phyloP scores from a whole-genome alignment of 164 flowering plant species.

The Stephania japonica region DNA sequence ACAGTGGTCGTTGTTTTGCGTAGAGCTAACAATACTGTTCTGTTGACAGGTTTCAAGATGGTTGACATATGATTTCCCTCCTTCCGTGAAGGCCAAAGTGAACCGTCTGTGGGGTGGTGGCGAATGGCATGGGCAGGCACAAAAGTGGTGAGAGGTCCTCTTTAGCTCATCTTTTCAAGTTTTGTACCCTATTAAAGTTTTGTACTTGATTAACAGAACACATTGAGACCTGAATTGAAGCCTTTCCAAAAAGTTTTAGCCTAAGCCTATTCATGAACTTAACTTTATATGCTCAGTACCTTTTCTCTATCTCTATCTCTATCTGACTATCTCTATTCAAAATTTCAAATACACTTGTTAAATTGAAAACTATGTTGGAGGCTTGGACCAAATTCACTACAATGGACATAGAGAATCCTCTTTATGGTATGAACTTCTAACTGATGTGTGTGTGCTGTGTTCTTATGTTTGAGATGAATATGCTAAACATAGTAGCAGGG shows the following conservation, averaged over 20 bases:
- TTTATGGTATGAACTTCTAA: not conserved
- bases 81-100: conserved; percentile 90
- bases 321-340: not conserved
- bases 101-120: conserved; percentile 97
- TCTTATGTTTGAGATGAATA: not conserved
- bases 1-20: not conserved
- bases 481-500: not conserved
- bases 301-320: no score
- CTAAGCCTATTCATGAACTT: not conserved
- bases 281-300: not conserved
- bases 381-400: not conserved
- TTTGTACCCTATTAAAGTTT: not conserved
- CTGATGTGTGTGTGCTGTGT: not conserved
- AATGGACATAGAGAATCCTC: not conserved
- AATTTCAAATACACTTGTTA: not conserved
- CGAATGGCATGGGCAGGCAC: conserved; percentile 98
- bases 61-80: conserved; percentile 92
- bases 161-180: not conserved
- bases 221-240: no score
- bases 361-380: not conserved
- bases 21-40: conserved; percentile 6
- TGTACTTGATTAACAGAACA: not conserved
- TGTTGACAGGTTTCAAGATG: conserved; percentile 69
- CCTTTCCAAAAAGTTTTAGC: no score
- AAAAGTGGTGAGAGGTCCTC: conserved; percentile 57